Conservation (phyloP, 1,139 yeast genomes). For the Yamadazyma dushanensis region DNA sequence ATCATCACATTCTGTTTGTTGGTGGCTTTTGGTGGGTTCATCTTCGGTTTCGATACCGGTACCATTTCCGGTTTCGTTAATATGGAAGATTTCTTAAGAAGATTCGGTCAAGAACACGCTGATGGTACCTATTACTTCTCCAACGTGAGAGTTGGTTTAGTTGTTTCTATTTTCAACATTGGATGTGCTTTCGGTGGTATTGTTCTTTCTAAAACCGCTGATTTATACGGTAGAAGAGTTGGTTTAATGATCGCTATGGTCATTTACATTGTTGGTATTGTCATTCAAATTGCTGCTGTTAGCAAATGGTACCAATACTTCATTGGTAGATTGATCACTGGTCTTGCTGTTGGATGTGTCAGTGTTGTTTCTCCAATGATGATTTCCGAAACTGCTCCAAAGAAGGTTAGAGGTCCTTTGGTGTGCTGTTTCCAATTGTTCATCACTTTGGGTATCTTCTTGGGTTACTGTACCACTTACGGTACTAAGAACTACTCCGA, state of each 20-base stretch:
- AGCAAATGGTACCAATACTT: conserved; percentile 34
- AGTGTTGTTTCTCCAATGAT: conserved; percentile 70
- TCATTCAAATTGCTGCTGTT: conserved; percentile 41
- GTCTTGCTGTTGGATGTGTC: conserved; percentile 74
- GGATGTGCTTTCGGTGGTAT: conserved; percentile 81
- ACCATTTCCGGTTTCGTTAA: conserved; percentile 69
- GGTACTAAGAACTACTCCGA: conserved; percentile 59
- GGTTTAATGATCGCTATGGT: conserved; percentile 48
- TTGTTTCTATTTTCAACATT: conserved; percentile 66
- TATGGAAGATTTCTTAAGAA: conserved; percentile 49
- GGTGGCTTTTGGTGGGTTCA: conserved; percentile 64
- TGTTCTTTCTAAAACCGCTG: conserved; percentile 52
- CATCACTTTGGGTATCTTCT: conserved; percentile 67
- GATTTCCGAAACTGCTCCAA: conserved; percentile 71
- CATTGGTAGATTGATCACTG: conserved; percentile 66
- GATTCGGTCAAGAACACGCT: conserved; percentile 44
- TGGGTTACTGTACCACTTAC: conserved; percentile 67
- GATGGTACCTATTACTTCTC: conserved; percentile 36
- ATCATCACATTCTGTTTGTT: conserved; percentile 40
- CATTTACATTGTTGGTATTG: conserved; percentile 50
- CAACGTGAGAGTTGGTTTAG: conserved; percentile 51
- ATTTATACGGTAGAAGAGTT: conserved; percentile 52
- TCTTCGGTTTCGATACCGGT: conserved; percentile 76
- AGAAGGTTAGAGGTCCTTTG: conserved; percentile 66
- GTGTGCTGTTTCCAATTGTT: conserved; percentile 70